Conservation (phyloP, 768 basidiomycete genomes). For the Hebeloma cylindrosporum region DNA sequence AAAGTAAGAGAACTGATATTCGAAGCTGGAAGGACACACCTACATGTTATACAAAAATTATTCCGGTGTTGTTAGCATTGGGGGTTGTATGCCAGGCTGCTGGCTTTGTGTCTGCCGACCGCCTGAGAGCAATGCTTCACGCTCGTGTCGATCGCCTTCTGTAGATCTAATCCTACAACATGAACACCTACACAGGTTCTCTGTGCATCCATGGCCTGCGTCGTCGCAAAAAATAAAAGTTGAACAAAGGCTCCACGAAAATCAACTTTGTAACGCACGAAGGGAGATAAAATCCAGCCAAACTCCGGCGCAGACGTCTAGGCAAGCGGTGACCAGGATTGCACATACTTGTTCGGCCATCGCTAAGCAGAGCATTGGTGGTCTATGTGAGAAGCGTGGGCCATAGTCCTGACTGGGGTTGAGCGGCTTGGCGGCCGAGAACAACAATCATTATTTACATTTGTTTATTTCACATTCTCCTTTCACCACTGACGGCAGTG, state of each 20-base stretch:
- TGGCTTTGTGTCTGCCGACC: conserved; percentile 15
- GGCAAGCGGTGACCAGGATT: conserved; percentile 30
- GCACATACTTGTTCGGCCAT: conserved; percentile 33
- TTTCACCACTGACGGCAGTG: conserved; percentile 5
- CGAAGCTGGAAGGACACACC: no score
- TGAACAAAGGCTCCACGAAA: background rate
- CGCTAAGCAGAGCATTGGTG: background rate
- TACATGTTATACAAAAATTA: no score
- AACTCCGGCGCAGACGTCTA: conserved; percentile 37
- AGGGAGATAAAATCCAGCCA: conserved; percentile 40
- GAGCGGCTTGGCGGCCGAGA: background rate
- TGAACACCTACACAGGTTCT: conserved; percentile 28
- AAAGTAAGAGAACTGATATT: no score
- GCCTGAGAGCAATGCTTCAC: conserved; percentile 29
- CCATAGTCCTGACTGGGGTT: no score
- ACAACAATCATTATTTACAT: conserved; percentile 6
- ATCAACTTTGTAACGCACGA: conserved; percentile 25
- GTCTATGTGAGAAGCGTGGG: background rate
- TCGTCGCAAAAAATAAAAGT: background rate
- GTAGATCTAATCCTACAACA: conserved; percentile 12
- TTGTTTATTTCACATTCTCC: conserved; percentile 17
- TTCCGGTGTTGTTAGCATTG: no score
- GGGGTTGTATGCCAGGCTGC: conserved; percentile 26
- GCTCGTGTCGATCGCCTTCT: conserved; percentile 20
- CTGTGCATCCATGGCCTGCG: conserved; percentile 38